These are phyloP conservation scores for Colletotrichum sublineola DNA, from an alignment of 2,329 filamentous ascomycete genomes.

Conservation along the genomic window DNA sequence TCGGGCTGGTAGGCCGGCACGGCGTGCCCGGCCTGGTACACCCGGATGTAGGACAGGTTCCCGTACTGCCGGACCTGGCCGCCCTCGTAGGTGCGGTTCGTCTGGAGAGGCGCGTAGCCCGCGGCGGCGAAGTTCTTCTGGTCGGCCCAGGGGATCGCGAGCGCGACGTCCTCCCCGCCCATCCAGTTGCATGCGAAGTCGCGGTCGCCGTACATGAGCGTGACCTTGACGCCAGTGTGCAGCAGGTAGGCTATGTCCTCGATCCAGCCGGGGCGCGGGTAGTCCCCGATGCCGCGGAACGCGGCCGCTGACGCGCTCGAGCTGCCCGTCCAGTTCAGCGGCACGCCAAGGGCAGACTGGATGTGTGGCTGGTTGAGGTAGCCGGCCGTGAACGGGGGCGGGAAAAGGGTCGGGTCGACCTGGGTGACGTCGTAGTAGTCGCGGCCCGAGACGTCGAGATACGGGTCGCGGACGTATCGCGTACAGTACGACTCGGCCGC, in stretches of 20 bases:
- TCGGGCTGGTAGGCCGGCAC: slow-evolving; percentile 65
- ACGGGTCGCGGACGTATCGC: slow-evolving; percentile 37
- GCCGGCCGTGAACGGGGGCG: slow-evolving; percentile 34
- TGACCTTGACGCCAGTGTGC: slow-evolving; percentile 68
- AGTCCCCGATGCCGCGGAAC: slow-evolving; percentile 48
- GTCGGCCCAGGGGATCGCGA: slow-evolving; percentile 53
- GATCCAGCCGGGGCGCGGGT: slow-evolving; percentile 53
- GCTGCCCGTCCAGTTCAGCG: slow-evolving; percentile 64
- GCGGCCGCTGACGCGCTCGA: slow-evolving; percentile 37
- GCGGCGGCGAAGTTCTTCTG: slow-evolving; percentile 54
- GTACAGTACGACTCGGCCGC: slow-evolving; percentile 38
- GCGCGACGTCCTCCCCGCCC: slow-evolving; percentile 60
- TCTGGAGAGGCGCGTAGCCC: slow-evolving; percentile 73
- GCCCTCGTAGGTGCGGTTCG: slow-evolving; percentile 69
- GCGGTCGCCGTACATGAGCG: slow-evolving; percentile 65
- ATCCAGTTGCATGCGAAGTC: slow-evolving; percentile 73
- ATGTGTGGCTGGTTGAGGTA: slow-evolving; percentile 52
- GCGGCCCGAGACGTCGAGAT: slow-evolving; percentile 19
- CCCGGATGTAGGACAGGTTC: slow-evolving; percentile 71
- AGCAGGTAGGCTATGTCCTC: slow-evolving; percentile 59
- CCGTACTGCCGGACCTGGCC: slow-evolving; percentile 77
- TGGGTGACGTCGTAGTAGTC: slow-evolving; percentile 45
- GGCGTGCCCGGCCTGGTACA: slow-evolving; percentile 71
- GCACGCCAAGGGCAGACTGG: slow-evolving; percentile 72
- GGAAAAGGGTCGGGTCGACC: slow-evolving; percentile 42